Evolutionary conservation across 768 basidiomycete genomes (phyloP).

Genomic region (Daedalea quercina): DNA sequence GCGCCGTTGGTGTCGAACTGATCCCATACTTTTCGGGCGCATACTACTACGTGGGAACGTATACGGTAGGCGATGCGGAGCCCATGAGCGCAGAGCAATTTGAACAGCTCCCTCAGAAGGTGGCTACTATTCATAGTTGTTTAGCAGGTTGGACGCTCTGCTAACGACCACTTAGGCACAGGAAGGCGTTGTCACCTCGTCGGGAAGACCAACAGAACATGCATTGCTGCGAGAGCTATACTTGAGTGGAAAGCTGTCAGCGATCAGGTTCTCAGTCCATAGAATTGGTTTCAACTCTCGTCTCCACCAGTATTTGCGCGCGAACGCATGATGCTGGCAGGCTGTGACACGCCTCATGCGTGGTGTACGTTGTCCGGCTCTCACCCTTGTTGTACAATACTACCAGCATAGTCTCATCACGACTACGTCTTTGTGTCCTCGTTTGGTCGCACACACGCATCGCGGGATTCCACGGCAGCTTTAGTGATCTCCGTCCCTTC

Average conservation of each 20-base stretch:
- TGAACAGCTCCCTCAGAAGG: constrained; percentile 1
- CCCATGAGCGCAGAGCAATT: background rate
- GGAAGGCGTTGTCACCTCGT: background rate
- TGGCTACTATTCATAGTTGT: background rate
- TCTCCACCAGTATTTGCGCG: background rate
- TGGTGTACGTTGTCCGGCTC: no score
- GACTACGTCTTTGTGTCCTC: no score
- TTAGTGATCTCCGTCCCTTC: no score
- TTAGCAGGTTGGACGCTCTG: background rate
- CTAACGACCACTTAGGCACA: background rate
- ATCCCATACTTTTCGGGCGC: constrained; percentile 2
- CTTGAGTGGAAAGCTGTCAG: background rate
- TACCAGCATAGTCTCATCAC: no score
- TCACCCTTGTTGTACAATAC: no score
- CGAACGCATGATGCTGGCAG: background rate
- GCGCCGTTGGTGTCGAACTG: background rate
- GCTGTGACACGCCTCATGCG: no score
- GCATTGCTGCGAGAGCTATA: background rate
- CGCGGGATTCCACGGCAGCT: no score
- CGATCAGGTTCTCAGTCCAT: constrained; percentile 1
- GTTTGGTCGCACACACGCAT: no score
- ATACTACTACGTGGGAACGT: constrained; percentile 2
- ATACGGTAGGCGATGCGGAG: background rate
- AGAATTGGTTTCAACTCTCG: background rate
- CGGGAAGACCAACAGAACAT: background rate